Conservation (phyloP, 345 rosid genomes). For the Durio zibethinus region DNA sequence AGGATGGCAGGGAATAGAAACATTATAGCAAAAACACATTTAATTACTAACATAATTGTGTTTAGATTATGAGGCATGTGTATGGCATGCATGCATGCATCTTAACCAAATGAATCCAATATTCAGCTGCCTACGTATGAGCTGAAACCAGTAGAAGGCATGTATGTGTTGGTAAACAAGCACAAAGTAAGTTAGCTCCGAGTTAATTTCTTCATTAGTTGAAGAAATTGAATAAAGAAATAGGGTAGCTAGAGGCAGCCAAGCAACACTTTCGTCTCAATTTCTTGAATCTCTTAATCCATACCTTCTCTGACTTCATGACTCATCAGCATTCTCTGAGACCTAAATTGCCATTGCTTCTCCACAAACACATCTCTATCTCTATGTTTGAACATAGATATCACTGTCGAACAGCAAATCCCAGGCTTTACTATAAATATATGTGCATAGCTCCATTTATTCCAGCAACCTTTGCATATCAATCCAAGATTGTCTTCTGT, state of each 20-base stretch:
- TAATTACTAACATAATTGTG: too few species aligned
- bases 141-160: neutral
- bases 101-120: neutral
- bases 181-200: neutral
- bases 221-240: neutral
- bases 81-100: too few species aligned
- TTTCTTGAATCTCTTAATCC: conserved; percentile 7
- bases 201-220: neutral
- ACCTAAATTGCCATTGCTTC: conserved; percentile 7
- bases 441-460: neutral
- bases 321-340: neutral
- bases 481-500: neutral
- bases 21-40: too few species aligned
- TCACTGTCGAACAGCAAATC: neutral
- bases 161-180: neutral
- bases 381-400: neutral
- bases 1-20: too few species aligned
- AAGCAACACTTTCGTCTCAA: conserved; percentile 13
- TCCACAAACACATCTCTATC: neutral
- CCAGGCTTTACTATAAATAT: conserved; percentile 15
- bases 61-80: too few species aligned
- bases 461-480: neutral
- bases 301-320: neutral
- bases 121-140: neutral
- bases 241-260: neutral